Base-by-base conservation (phyloP, 352 stramenopile genomes). In the Peronospora farinosa region DNA sequence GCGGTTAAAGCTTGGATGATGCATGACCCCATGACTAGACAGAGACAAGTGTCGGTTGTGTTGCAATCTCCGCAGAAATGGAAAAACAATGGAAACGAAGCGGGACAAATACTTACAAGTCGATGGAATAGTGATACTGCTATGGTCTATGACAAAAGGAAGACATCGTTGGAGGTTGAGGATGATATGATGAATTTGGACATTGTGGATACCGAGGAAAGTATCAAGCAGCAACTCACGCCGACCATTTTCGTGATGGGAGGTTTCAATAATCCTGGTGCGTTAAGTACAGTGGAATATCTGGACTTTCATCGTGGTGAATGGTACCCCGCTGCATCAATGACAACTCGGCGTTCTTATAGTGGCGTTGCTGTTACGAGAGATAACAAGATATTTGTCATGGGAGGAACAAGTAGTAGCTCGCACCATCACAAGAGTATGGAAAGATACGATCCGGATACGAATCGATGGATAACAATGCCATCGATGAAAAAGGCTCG, bases 181-280 rank as follows among this genome's bases (percentile, higher is more conserved):
- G 42, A 59, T 35, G 50, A 60, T 17, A 5, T 16, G 0, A 23
- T 42, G 10, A 32, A 60, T 21, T 25, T 45, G 8, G 39, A 51
- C 9, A 40, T 39, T 11, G 27, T 27, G 6, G 41, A 13, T 27
- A 21, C 42, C 10, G 23, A 57, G 25, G 15, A 44, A 7, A 35
- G 44, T 31, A n/a, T 19, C 0, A 59, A 58, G 10, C 46, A 57
- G 11, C 54, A 62, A 15, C 35, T 59, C 27, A 83, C 63, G 2
- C 75, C 78, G 10, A 76, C 74, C 9, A 74, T 86, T 49, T 84
- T 88, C 43, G 78, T 67, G 2, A 72, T 88, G 25, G 78, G 78
- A n/a, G 78, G 78, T 0, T 84, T 86, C 30, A 85, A 85, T 40
- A 78, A 74, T 0, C 69, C 74, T 3, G 72, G 60, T 1, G 70